phyloP scores from a whole-genome alignment of 2,329 filamentous ascomycete species.

The Calonectria pauciramosa region DNA sequence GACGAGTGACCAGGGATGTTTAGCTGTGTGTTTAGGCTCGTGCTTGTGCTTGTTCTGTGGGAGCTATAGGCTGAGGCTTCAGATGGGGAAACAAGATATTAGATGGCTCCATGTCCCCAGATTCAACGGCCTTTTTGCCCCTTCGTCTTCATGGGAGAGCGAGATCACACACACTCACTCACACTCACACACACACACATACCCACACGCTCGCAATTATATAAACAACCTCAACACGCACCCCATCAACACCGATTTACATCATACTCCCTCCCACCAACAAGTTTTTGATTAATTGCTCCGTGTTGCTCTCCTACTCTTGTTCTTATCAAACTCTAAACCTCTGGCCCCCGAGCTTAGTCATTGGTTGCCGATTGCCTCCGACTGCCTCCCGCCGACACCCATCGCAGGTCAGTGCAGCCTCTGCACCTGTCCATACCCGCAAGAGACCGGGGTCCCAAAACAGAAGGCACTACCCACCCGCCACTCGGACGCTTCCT shows the following conservation, averaged over 20 bases:
- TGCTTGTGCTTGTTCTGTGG: constrained; percentile 11
- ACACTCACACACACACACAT: neutral
- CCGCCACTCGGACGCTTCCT: constrained; percentile 5
- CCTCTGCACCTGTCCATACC: neutral
- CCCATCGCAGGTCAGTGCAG: constrained; percentile 16
- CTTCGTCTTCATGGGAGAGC: constrained; percentile 8
- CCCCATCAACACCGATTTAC: neutral
- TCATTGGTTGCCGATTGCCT: constrained; percentile 13
- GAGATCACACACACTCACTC: neutral
- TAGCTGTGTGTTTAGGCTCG: constrained; percentile 9
- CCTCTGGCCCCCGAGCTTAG: constrained; percentile 19
- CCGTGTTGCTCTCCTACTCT: neutral
- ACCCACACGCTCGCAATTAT: neutral
- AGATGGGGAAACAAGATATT: constrained; percentile 23
- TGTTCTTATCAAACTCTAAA: neutral
- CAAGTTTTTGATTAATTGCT: neutral
- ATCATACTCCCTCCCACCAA: neutral
- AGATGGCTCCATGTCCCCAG: constrained; percentile 24
- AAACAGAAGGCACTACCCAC: constrained; percentile 18
- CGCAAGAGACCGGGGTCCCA: neutral
- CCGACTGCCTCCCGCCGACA: constrained; percentile 10
- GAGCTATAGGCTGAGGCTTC: constrained; percentile 8
- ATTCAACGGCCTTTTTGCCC: constrained; percentile 16
- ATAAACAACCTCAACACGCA: neutral
- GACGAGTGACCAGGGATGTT: constrained; percentile 14